Conservation (phyloP, 495 filamentous ascomycete species). For the Gamarada debralockiae region DNA sequence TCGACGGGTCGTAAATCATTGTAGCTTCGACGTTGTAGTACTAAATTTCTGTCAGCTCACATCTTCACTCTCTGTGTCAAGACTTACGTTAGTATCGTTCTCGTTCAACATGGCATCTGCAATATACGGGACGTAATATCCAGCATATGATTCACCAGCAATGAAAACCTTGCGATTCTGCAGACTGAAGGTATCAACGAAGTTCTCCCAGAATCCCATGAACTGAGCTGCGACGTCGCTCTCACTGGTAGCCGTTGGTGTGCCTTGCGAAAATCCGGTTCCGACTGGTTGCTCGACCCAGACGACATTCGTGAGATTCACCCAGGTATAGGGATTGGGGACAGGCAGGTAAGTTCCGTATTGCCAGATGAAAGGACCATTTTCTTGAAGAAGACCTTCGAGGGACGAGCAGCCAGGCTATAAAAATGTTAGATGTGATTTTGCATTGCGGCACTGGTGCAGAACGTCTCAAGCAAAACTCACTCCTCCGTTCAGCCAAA, state of each 20-base stretch:
- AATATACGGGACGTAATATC: constrained; percentile 77
- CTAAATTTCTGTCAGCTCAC: not conserved
- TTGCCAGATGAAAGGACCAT: constrained; percentile 75
- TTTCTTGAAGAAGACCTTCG: constrained; percentile 68
- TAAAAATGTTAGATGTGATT: not conserved
- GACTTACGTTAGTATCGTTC: constrained; percentile 47
- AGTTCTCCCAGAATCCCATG: constrained; percentile 65
- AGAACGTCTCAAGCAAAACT: constrained; percentile 17
- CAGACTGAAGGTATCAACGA: constrained; percentile 62
- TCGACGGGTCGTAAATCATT: constrained; percentile 66
- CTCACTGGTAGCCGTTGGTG: constrained; percentile 57
- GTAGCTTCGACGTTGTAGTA: constrained; percentile 68
- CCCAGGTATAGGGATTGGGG: constrained; percentile 64
- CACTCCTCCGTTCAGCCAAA: constrained; percentile 69
- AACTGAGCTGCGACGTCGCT: constrained; percentile 64
- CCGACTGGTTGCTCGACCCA: constrained; percentile 77
- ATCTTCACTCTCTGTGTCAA: not conserved
- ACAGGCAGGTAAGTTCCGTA: constrained; percentile 61
- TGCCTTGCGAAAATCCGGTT: constrained; percentile 66
- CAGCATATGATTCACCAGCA: constrained; percentile 69
- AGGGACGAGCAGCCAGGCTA: constrained; percentile 63
- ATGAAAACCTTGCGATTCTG: constrained; percentile 63
- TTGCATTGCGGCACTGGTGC: not conserved
- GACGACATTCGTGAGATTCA: constrained; percentile 72
- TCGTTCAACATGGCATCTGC: constrained; percentile 67